Conservation (phyloP, 179 eudicot species). For the Gypsophila paniculata region DNA sequence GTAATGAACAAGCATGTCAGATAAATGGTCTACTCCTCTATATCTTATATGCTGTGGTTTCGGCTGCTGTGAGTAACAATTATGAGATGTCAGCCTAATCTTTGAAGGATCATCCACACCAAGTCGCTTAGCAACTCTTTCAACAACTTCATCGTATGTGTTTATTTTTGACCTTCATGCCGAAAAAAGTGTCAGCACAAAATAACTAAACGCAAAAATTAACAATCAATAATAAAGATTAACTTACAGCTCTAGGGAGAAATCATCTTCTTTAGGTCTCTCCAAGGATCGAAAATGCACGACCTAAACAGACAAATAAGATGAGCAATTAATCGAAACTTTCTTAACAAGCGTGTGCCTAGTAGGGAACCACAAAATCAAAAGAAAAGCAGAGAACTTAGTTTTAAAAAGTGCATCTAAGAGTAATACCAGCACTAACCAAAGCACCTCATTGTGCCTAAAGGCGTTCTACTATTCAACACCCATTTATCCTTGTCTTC, state of each 20-base stretch:
- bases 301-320: conserved; percentile 37
- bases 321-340: not conserved
- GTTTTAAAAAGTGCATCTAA: too few relatives aligned
- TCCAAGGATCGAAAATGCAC: conserved; percentile 73
- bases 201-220: not conserved
- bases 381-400: not conserved
- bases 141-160: conserved; percentile 78
- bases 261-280: conserved; percentile 83
- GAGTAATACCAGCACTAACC: too few relatives aligned
- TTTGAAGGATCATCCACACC: conserved; percentile 78
- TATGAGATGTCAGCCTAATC: conserved; percentile 80
- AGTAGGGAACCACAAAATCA: not conserved
- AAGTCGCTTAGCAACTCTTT: conserved; percentile 60
- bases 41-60: conserved; percentile 77
- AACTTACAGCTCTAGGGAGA: conserved; percentile 77
- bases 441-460: too few relatives aligned
- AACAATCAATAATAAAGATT: not conserved
- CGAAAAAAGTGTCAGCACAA: conserved; percentile 3
- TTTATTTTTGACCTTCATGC: conserved; percentile 58
- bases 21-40: conserved; percentile 63
- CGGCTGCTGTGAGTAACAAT: conserved; percentile 87
- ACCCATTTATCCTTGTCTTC: too few relatives aligned
- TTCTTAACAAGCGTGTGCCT: not conserved
- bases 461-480: too few relatives aligned
- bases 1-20: conserved; percentile 78